Conservation (phyloP, 83 land plant species). For the Thuja plicata region DNA sequence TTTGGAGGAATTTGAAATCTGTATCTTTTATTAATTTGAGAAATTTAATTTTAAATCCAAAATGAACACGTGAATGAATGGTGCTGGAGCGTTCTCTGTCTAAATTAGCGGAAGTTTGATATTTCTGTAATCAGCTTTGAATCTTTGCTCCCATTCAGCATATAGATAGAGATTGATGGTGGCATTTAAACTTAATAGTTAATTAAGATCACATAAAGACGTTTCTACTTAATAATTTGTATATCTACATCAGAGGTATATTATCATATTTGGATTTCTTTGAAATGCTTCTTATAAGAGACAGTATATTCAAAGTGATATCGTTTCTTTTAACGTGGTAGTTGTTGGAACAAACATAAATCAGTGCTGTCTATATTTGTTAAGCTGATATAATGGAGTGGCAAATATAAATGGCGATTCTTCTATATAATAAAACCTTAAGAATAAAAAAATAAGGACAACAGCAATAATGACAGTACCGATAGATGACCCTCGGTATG, state of each 20-base stretch:
- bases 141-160: background rate
- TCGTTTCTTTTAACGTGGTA: background rate
- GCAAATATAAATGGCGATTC: background rate
- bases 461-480: background rate
- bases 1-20: background rate
- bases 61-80: background rate
- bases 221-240: too few relatives aligned
- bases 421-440: background rate
- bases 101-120: background rate
- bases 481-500: background rate
- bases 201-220: background rate
- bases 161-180: background rate
- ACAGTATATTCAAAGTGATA: too few relatives aligned
- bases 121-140: background rate
- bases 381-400: background rate
- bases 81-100: background rate
- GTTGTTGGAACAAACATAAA: background rate
- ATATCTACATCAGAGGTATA: too few relatives aligned
- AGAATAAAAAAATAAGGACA: background rate
- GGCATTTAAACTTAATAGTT: background rate
- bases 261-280: too few relatives aligned
- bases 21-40: background rate
- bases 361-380: background rate
- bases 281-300: too few relatives aligned
- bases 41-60: background rate